Conservation (phyloP, 257 asterid genomes). For the Dorcoceras hygrometricum region DNA sequence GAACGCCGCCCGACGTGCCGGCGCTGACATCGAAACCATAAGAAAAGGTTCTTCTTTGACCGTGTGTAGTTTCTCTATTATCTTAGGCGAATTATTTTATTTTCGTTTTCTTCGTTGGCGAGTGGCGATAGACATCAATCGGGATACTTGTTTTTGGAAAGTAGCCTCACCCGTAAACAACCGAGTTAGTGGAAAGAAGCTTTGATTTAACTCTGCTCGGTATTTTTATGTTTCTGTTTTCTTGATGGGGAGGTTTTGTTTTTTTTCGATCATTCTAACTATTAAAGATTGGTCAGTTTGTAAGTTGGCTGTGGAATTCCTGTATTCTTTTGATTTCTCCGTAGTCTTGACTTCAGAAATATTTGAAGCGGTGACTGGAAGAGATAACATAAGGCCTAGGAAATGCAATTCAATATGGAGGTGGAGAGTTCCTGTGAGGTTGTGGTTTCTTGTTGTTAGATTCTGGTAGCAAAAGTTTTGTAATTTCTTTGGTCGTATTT, state of each 20-base stretch:
- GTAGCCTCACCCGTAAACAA: no score
- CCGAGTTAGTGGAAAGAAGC: no score
- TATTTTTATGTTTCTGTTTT: no score
- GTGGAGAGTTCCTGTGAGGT: background rate
- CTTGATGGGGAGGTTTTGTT: no score
- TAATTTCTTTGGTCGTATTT: background rate
- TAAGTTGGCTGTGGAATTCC: no score
- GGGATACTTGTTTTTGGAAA: background rate
- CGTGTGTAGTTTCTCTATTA: background rate
- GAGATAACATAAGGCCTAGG: background rate
- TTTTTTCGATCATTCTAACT: no score
- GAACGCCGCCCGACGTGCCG: slow-evolving; percentile 95
- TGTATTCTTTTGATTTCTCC: no score
- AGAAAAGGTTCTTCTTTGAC: slow-evolving; percentile 43
- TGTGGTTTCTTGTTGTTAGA: background rate
- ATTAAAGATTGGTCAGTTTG: no score
- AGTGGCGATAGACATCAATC: background rate
- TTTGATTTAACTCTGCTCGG: no score
- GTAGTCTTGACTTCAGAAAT: no score
- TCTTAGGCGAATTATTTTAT: background rate
- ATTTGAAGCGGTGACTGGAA: background rate
- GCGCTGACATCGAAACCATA: slow-evolving; percentile 91
- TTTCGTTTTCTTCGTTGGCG: background rate
- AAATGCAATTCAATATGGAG: background rate
- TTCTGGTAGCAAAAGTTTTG: background rate